Percentiles rank a stretch among this genome's conserved stretches.
Evolutionary conservation across 352 stramenopile genomes (phyloP).

Genomic region (Phytophthora sp.): DNA sequence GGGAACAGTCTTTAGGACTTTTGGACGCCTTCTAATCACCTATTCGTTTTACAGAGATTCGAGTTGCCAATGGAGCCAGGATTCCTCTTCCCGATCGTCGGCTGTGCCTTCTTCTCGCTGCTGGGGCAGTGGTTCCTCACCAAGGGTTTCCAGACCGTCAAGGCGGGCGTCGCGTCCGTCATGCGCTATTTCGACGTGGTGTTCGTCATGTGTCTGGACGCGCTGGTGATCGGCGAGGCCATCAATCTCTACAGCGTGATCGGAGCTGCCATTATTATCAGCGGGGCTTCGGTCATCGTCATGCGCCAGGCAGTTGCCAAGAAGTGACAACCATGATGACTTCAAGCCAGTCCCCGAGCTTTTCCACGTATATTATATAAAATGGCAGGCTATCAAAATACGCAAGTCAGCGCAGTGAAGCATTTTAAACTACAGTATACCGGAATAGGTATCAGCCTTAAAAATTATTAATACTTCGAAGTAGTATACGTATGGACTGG

Average conservation of each 20-base stretch:
- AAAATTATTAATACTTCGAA: too few species aligned
- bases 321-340: neutral
- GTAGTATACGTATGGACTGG: neutral
- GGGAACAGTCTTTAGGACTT: too few species aligned
- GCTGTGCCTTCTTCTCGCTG: conserved; percentile 52
- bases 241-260: conserved; percentile 62
- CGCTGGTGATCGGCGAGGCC: conserved; percentile 51
- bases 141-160: conserved; percentile 62
- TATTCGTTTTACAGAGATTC: conserved; percentile 9
- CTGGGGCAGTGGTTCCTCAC: conserved; percentile 64
- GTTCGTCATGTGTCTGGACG: conserved; percentile 67
- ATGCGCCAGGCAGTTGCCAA: conserved; percentile 37
- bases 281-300: conserved; percentile 53
- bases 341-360: neutral
- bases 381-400: neutral
- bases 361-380: neutral
- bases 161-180: conserved; percentile 65
- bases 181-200: conserved; percentile 79
- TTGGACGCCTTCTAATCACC: neutral
- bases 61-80: conserved; percentile 13
- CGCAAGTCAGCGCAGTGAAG: too few species aligned
- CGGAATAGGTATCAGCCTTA: too few species aligned
- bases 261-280: conserved; percentile 54
- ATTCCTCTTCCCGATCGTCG: conserved; percentile 52
- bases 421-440: neutral